Base-by-base conservation (phyloP, 2,329 filamentous ascomycete genomes). In the Phaeosphaeria sp. region DNA sequence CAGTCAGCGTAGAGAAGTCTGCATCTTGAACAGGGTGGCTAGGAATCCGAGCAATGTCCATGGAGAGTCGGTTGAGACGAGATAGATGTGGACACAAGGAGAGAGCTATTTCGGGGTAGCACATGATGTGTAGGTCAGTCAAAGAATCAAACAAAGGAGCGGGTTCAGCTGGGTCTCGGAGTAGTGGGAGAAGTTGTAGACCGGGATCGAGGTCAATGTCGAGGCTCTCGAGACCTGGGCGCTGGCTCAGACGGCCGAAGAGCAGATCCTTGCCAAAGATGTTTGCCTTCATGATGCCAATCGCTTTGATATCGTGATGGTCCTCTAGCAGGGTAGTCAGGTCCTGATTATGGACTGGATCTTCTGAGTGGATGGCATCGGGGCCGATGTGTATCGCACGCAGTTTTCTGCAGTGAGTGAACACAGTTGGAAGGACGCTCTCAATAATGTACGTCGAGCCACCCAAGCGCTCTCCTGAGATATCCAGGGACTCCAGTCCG, bases 191-290 rank as follows among this genome's bases (percentile, higher is more conserved):
- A 5, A 72, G 54, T 41, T 64, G 44, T 25, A 70, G 10, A 2
- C 68, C 67, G 18, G 73, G 72, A 9, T 75, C 72, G 25, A 76
- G 60, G 44, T 73, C 71, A 17, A 74, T 70, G 46, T 75, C 68
- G n/a, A 76, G 58, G 4, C 54, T 58, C 54, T 68, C 59, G 10
- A 76, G 56, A 15, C 63, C 61, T 23, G 55, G 44, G 4, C 68
- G 66, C 52, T 71, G 65, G 52, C 63, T 69, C 17, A 75, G 56
- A 15, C 60, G 63, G n/a, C 50, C 47, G 53, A 76, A 75, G 9
- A 75, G 46, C 1, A 60, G 23, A 23, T 75, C 69, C 22, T 71
- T 71, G 41, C 60, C 65, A 10, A 62, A 47, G 18, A 75, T 63
- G 20, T 60, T 61, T 18, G 69, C 53, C 22, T 64, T 62, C 50